Base-by-base conservation (phyloP, 306 rosid species). In the Clitoria ternatea region DNA sequence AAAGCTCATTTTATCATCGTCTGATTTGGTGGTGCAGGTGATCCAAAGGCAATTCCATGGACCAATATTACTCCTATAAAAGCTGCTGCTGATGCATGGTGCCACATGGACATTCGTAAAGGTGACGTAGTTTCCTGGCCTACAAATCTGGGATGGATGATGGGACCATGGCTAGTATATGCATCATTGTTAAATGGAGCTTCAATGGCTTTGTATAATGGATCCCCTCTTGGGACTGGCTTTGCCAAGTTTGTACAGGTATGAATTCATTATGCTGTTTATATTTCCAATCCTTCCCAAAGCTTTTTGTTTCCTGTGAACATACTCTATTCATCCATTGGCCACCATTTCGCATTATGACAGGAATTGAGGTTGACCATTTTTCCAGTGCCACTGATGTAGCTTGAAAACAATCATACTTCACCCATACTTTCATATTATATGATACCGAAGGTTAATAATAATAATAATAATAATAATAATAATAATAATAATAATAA, bases 141-240 rank as follows among this genome's bases (percentile, higher is more conserved):
- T 56, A 94, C 97, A 72, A 94, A 94, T 84, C 96, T 94, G 66
- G 98, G 98, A 70, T 90, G 98, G 98, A 94, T 94, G 98, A 94
- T 94, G 98, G 97, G 98, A 52, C 98, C 98, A 45, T 94, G 98
- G 98, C 85, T 94, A 20, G 87, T 94, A 63, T 94, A 89, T 80
- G 98, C 96, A 48, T 89, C 98, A 52, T 83, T 94, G 75, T 73
- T 94, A 70, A 94, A 90, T 81, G 96, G 96, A 54, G 98, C 97
- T 78, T 90, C 92, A 32, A 87, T 94, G 84, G 96, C 97, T 36
- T 73, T 94, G 62, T 94, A 87, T 79, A 81, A 80, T 69, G 98
- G 97, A 78, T 87, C 96, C 61, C 98, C 97, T 35, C 91, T 89
- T 78, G 90, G 97, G 53, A 59, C 89, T 73, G 89, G 96, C 70